phyloP scores from a whole-genome alignment of 2,329 filamentous ascomycete genomes.

The Berkeleyomyces basicola region DNA sequence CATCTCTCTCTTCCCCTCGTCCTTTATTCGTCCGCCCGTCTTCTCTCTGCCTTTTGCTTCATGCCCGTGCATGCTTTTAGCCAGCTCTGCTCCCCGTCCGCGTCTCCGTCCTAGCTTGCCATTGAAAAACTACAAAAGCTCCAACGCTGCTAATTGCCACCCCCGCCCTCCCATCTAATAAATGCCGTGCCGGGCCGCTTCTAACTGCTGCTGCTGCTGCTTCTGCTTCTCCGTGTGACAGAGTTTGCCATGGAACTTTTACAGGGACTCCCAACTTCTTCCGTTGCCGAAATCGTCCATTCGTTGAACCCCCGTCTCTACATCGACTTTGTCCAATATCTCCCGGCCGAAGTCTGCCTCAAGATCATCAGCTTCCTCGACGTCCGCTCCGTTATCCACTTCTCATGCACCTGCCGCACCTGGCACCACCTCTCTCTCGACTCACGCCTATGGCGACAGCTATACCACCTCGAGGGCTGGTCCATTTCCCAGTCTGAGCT shows the following conservation, averaged over 20 bases:
- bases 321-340: slow-evolving; percentile 73
- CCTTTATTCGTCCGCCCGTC: no score
- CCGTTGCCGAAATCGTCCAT: slow-evolving; percentile 65
- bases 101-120: not conserved
- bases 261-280: slow-evolving; percentile 60
- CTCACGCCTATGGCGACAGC: slow-evolving; percentile 65
- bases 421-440: slow-evolving; percentile 77
- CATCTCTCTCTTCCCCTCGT: not conserved
- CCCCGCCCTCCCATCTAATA: not conserved
- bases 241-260: slow-evolving; percentile 69
- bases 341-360: slow-evolving; percentile 81
- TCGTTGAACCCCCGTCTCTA: slow-evolving; percentile 69
- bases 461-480: slow-evolving; percentile 82
- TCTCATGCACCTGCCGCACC: slow-evolving; percentile 59
- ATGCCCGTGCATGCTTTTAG: no score
- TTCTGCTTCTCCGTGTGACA: slow-evolving; percentile 21
- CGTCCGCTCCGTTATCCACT: slow-evolving; percentile 60
- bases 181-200: not conserved
- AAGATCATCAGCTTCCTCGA: slow-evolving; percentile 79
- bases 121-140: not conserved
- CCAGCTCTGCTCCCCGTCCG: no score
- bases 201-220: not conserved
- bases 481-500: slow-evolving; percentile 52
- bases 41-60: no score
- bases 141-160: no score